Conservation (phyloP, 768 basidiomycete genomes). For the Holtermannia corniformis region DNA sequence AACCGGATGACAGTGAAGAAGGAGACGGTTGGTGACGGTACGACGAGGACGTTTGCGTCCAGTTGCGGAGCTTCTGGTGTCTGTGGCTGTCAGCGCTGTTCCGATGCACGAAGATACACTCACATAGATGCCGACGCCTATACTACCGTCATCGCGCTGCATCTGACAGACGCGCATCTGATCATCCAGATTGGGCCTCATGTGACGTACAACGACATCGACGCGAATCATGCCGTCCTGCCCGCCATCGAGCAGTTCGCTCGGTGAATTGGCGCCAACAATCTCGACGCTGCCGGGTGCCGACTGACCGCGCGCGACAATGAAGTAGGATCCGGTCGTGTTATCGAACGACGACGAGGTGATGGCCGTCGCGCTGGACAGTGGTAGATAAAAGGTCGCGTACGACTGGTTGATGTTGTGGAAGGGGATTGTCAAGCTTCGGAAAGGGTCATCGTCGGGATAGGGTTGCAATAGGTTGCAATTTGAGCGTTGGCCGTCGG, state of each 20-base stretch:
- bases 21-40: constrained; percentile 10
- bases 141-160: constrained; percentile 10
- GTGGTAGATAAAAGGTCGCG: constrained; percentile 26
- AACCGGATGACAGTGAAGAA: constrained; percentile 13
- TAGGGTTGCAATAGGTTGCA: constrained; percentile 26
- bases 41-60: constrained; percentile 3
- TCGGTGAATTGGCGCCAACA: constrained; percentile 23
- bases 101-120: constrained; percentile 3
- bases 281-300: constrained; percentile 29
- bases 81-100: neutral
- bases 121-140: constrained; percentile 37
- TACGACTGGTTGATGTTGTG: constrained; percentile 18
- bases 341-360: neutral
- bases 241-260: constrained; percentile 14
- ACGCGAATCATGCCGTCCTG: constrained; percentile 23
- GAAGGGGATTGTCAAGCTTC: constrained; percentile 22
- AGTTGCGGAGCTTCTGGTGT: constrained; percentile 3
- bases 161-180: constrained; percentile 34
- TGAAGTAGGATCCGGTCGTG: constrained; percentile 7
- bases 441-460: constrained; percentile 2
- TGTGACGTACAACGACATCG: constrained; percentile 32
- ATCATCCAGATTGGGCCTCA: constrained; percentile 12
- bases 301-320: constrained; percentile 27
- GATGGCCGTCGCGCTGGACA: constrained; percentile 4
- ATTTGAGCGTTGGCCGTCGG: constrained; percentile 21